Evolutionary conservation across 2,329 filamentous ascomycete genomes (phyloP).

Genomic region (Diplocarpon mali): DNA sequence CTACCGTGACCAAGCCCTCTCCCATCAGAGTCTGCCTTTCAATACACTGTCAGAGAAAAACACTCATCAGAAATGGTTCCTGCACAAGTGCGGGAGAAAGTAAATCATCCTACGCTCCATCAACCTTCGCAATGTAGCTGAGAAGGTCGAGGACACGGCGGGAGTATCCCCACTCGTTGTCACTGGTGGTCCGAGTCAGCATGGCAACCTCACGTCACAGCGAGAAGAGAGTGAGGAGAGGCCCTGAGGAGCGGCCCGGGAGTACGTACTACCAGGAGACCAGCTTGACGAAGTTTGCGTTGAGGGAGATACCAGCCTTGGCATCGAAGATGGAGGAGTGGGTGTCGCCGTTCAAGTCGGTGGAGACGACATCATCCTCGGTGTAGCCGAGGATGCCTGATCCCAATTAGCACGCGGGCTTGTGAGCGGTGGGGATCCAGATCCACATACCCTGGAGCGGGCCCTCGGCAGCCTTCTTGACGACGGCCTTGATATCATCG

Average conservation of each 20-base stretch:
- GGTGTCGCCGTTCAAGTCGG: constrained; percentile 84
- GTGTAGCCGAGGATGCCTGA: constrained; percentile 84
- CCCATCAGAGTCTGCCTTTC: constrained; percentile 24
- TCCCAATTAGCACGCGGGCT: constrained; percentile 10
- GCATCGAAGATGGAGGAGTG: constrained; percentile 98
- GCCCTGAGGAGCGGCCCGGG: no score
- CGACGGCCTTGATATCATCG: constrained; percentile 82
- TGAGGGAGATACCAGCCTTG: constrained; percentile 97
- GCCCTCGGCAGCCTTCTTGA: constrained; percentile 81
- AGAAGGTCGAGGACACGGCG: constrained; percentile 82
- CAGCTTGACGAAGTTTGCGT: constrained; percentile 98
- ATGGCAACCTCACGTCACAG: neutral
- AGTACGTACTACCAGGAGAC: constrained; percentile 63
- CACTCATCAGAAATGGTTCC: constrained; percentile 21
- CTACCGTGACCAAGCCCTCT: neutral
- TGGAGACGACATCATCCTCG: constrained; percentile 93
- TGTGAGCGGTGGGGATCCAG: neutral
- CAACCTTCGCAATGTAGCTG: constrained; percentile 70
- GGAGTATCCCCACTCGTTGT: constrained; percentile 99
- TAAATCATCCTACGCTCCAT: constrained; percentile 31
- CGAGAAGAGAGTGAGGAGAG: no score
- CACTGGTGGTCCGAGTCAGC: constrained; percentile 25
- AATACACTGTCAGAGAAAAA: constrained; percentile 22
- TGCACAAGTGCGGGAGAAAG: no score
- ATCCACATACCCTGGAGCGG: constrained; percentile 65